Base-by-base conservation (phyloP, 2,329 filamentous ascomycete species). In the Monosporascus sp. region DNA sequence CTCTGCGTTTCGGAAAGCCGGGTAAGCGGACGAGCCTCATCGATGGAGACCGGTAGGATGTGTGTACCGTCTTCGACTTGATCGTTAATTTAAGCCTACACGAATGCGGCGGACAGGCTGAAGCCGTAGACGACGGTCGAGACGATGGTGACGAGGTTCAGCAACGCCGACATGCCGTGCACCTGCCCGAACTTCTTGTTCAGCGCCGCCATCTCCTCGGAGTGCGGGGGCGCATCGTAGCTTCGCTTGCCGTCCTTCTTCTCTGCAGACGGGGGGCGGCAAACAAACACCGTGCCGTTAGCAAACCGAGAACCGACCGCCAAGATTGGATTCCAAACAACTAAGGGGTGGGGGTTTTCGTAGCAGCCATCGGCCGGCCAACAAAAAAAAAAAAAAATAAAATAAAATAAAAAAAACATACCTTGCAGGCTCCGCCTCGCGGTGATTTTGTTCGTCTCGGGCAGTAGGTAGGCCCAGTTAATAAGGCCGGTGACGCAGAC, bases 241-340 rank as follows among this genome's bases (percentile, higher is more conserved):
- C 85, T 89, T 68, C 88, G 89, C 79, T 96, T 97, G 51, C 90
- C 90, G 67, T 97, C 93, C 63, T 86, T 84, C 56, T 87, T 90
- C 77, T 93, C 92, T 85, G 55, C 44, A 51, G 18, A 22, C 27
- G 34, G 17, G 38, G 18, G 38, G 18, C 7, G 38, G 18, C 18
- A 6, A 41, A n/a, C 38, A 18, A 11, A 11, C 38, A 15, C 24
- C 38, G 14, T 45, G 44, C 41, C 22, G 50, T 63, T 54, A 65
- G 60, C 51, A 41, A 57, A 45, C 45, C 25, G 34, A 14, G 17
- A 18, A 34, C 31, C 9, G 11, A 34, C 9, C 5, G 9, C 31
- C 31, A 11, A 34, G 5, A 14, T 14, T 14, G 34, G 17, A 22
- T 18, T 15, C 11, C 22, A n/a, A 27, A 18, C 17, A 46, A 46